Conservation (phyloP, 1,284 basidiomycete species). For the Hymenochaete sp. region DNA sequence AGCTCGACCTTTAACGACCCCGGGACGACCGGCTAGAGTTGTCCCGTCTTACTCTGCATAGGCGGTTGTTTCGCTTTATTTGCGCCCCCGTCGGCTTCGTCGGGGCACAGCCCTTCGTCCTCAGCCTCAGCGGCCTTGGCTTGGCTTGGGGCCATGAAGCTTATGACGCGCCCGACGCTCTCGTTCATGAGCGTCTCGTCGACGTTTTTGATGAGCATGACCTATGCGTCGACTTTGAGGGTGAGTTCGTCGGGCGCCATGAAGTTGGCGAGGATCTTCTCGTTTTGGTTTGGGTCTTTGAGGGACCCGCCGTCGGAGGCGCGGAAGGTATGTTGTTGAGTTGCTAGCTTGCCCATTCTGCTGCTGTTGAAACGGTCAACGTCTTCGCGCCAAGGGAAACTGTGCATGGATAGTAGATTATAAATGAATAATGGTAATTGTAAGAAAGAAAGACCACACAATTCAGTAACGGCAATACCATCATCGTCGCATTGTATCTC, state of each 20-base stretch:
- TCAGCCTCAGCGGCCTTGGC: conserved; percentile 22
- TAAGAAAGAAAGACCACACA: conserved; percentile 29
- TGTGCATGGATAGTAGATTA: conserved; percentile 19
- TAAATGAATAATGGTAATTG: too few relatives aligned
- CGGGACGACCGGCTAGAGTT: conserved; percentile 55
- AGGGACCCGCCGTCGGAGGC: conserved; percentile 50
- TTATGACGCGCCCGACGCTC: conserved; percentile 57
- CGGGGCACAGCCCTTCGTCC: conserved; percentile 26
- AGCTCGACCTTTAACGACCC: conserved; percentile 83
- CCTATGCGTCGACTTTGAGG: conserved; percentile 52
- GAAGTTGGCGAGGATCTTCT: conserved; percentile 64
- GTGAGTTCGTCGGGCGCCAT: conserved; percentile 57
- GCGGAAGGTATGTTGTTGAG: conserved; percentile 37
- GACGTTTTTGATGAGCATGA: conserved; percentile 73
- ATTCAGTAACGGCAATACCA: conserved; percentile 72
- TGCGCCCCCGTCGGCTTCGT: conserved; percentile 25
- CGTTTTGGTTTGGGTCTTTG: conserved; percentile 41
- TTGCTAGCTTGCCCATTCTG: conserved; percentile 30
- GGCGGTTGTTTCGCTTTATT: conserved; percentile 26
- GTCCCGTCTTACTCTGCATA: conserved; percentile 29
- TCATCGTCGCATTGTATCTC: conserved; percentile 57
- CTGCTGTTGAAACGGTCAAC: conserved; percentile 50
- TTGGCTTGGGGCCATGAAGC: conserved; percentile 35
- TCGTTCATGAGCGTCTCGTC: conserved; percentile 73
- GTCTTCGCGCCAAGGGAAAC: conserved; percentile 56